phyloP scores from a whole-genome alignment of 2,329 filamentous ascomycete genomes.

The Graphilbum ipis-grandicollis region DNA sequence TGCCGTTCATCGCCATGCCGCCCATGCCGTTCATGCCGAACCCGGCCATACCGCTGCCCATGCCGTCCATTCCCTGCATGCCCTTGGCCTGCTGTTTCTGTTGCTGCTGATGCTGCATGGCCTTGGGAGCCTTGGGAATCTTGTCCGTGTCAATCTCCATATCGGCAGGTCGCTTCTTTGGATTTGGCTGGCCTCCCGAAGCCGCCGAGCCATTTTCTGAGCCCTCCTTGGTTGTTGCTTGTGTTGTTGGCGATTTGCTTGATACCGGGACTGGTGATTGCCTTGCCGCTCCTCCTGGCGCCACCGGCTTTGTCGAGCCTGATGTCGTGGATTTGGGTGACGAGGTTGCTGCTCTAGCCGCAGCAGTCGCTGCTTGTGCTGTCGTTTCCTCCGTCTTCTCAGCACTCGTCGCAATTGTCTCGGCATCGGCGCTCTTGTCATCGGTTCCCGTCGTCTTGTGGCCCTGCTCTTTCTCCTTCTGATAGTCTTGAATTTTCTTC shows the following conservation, averaged over 20 bases:
- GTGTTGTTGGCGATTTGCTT: slow-evolving; percentile 12
- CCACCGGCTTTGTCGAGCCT: no score
- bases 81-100: slow-evolving; percentile 14
- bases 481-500: slow-evolving; percentile 61
- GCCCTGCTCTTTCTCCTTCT: slow-evolving; percentile 36
- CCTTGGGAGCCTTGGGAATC: slow-evolving; percentile 47
- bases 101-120: slow-evolving; percentile 40
- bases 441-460: slow-evolving; percentile 14
- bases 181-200: slow-evolving; percentile 10
- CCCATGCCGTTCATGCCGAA: slow-evolving; percentile 12
- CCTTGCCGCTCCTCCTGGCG: no score
- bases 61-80: slow-evolving; percentile 13
- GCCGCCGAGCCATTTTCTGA: slow-evolving; percentile 13
- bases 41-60: neutral
- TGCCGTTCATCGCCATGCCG: slow-evolving; percentile 17
- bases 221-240: slow-evolving; percentile 14
- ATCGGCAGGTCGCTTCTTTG: slow-evolving; percentile 73
- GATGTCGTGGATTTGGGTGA: neutral
- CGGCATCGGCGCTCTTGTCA: slow-evolving; percentile 2
- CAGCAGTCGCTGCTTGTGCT: slow-evolving; percentile 16
- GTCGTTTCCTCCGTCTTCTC: slow-evolving; percentile 14
- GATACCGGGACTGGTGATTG: neutral
- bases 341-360: neutral
- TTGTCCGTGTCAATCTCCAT: slow-evolving; percentile 48
- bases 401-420: no score